phyloP scores from a whole-genome alignment of 140 eudicot species.

The Oenanthe javanica region DNA sequence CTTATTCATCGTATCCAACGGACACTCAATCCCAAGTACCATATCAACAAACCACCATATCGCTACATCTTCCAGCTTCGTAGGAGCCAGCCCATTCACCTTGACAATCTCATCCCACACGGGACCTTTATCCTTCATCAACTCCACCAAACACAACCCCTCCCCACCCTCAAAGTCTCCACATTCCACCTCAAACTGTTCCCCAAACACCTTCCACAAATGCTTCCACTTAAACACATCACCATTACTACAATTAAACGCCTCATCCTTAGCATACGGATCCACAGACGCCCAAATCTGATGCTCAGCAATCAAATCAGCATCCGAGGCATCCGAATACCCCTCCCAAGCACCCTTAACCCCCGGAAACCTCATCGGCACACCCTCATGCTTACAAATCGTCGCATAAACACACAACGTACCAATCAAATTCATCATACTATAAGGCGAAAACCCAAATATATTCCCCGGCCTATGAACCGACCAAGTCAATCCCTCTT shows the following conservation, averaged over 20 bases:
- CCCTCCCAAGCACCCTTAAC: conserved; percentile 8
- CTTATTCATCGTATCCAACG: conserved; percentile 53
- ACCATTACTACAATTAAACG: conserved; percentile 70
- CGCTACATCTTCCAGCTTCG: conserved; percentile 67
- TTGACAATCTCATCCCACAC: conserved; percentile 88
- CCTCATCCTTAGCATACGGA: conserved; percentile 72
- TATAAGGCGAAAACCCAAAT: conserved; percentile 16
- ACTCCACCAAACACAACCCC: conserved; percentile 43
- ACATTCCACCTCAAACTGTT: conserved; percentile 59
- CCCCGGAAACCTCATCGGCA: conserved; percentile 9
- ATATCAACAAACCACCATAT: conserved; percentile 69
- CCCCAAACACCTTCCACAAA: conserved; percentile 66
- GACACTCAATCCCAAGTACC: conserved; percentile 14
- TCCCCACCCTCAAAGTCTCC: conserved; percentile 50
- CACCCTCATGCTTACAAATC: conserved; percentile 14
- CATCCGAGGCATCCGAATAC: conserved; percentile 40
- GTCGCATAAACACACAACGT: conserved; percentile 13
- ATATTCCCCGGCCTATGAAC: conserved; percentile 11
- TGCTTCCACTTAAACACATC: conserved; percentile 96
- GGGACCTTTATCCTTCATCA: conserved; percentile 66
- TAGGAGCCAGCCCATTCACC: conserved; percentile 43
- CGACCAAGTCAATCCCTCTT: conserved; percentile 13
- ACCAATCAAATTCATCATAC: conserved; percentile 13
- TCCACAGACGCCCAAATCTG: conserved; percentile 83
- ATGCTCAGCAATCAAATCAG: conserved; percentile 66